Conservation (phyloP, 1,284 basidiomycete species). For the Cryptococcus sp. region DNA sequence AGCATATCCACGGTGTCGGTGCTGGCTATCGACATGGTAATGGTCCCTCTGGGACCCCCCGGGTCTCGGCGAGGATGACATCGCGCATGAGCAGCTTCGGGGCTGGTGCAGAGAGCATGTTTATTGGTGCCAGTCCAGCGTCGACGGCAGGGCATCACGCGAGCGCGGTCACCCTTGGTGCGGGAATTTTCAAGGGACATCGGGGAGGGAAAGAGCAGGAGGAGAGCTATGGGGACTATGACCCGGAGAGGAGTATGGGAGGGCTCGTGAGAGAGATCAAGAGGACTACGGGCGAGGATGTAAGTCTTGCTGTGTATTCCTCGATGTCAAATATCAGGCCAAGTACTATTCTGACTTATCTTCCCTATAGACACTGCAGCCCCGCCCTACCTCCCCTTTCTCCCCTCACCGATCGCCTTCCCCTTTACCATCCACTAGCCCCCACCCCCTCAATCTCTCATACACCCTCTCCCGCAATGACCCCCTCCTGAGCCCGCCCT, state of each 20-base stretch:
- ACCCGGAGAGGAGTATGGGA: conserved; percentile 75
- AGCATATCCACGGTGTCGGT: conserved; percentile 6
- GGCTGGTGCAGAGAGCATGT: conserved; percentile 16
- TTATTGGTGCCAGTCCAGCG: conserved; percentile 52
- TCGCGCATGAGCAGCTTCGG: conserved; percentile 8
- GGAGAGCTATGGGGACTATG: conserved; percentile 68
- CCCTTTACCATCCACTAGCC: conserved; percentile 18
- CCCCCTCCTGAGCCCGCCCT: conserved; percentile 38
- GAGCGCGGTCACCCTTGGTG: conserved; percentile 75
- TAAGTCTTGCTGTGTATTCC: too few relatives aligned
- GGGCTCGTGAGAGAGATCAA: conserved; percentile 51
- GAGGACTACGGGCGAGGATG: conserved; percentile 38
- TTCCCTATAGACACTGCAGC: conserved; percentile 18
- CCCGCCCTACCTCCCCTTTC: conserved; percentile 23
- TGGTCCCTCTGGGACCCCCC: conserved; percentile 26
- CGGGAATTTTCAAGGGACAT: conserved; percentile 60
- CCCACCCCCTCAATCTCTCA: conserved; percentile 52
- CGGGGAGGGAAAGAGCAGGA: conserved; percentile 47
- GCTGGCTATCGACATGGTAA: not conserved
- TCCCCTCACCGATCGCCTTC: conserved; percentile 18
- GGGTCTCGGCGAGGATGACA: conserved; percentile 6
- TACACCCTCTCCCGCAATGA: conserved; percentile 40
- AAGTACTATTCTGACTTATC: not conserved
- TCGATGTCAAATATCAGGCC: too few relatives aligned
- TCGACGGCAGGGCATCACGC: conserved; percentile 83